phyloP scores from a whole-genome alignment of 2,329 filamentous ascomycete genomes.

The Tolypocladium capitatum region DNA sequence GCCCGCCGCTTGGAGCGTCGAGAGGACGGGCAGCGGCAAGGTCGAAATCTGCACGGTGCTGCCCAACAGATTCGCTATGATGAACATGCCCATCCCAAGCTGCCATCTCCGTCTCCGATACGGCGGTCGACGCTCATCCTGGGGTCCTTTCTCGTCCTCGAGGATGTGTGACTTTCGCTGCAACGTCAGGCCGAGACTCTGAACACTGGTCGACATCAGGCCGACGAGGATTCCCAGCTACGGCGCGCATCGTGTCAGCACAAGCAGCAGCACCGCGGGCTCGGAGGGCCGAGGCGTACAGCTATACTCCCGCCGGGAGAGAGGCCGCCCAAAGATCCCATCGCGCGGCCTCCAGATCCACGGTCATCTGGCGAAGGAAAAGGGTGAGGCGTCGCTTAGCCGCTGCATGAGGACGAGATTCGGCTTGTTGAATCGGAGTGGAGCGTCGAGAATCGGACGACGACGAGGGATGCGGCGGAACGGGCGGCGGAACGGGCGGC shows the following conservation, averaged over 20 bases:
- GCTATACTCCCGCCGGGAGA: conserved; percentile 67
- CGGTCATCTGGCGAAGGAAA: conserved; percentile 31
- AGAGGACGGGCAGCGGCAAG: conserved; percentile 82
- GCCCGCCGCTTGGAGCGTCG: conserved; percentile 87
- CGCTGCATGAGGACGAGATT: conserved; percentile 12
- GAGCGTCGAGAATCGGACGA: background rate
- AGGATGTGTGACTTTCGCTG: conserved; percentile 97
- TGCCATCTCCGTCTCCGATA: conserved; percentile 91
- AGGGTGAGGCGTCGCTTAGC: conserved; percentile 2
- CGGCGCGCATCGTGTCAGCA: conserved; percentile 9
- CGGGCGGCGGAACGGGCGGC: background rate
- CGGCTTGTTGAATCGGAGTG: background rate
- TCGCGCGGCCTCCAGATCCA: conserved; percentile 31
- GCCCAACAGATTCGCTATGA: conserved; percentile 84
- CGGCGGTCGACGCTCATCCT: conserved; percentile 69
- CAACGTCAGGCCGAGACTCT: conserved; percentile 86
- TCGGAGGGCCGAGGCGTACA: conserved; percentile 32
- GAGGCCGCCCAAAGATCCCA: conserved; percentile 62
- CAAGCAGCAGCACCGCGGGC: background rate
- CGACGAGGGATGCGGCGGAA: background rate
- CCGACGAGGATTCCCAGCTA: conserved; percentile 90
- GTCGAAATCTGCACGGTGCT: conserved; percentile 97
- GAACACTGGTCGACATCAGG: conserved; percentile 82
- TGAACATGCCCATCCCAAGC: conserved; percentile 93
- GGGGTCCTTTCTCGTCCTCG: conserved; percentile 80